A percentile compares a stretch with the other conserved stretches of the same genome.
Evolutionary conservation across 2,329 filamentous ascomycete genomes (phyloP).

Genomic region (Stagonosporopsis vannaccii): DNA sequence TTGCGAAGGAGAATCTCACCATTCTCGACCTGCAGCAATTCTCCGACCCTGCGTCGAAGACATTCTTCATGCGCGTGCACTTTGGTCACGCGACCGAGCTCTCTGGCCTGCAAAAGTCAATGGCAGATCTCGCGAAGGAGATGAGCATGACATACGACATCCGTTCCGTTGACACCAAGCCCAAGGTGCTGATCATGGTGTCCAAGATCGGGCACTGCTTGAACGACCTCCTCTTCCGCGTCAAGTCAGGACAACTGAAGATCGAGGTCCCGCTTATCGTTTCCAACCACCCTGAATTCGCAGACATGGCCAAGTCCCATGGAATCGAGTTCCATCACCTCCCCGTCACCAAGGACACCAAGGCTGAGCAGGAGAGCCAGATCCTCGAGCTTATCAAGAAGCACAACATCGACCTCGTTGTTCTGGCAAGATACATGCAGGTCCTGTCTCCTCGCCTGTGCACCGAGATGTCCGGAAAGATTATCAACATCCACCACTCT

Average conservation of each 20-base stretch:
- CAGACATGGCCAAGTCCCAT: slow-evolving; percentile 72
- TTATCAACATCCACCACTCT: slow-evolving; percentile 92
- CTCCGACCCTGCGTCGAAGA: slow-evolving; percentile 74
- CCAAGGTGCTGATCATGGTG: slow-evolving; percentile 84
- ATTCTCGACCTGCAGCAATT: slow-evolving; percentile 87
- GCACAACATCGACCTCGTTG: slow-evolving; percentile 77
- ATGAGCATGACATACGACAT: slow-evolving; percentile 77
- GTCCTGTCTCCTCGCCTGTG: slow-evolving; percentile 78
- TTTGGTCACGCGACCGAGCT: slow-evolving; percentile 68
- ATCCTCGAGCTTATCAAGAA: slow-evolving; percentile 74
- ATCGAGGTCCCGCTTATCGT: slow-evolving; percentile 81
- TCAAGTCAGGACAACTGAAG: slow-evolving; percentile 74
- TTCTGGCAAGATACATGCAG: slow-evolving; percentile 88
- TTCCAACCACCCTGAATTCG: slow-evolving; percentile 81
- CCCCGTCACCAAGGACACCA: slow-evolving; percentile 80
- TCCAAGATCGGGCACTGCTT: slow-evolving; percentile 88
- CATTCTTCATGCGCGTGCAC: slow-evolving; percentile 89
- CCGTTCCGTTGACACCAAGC: slow-evolving; percentile 71
- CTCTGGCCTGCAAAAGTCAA: slow-evolving; percentile 59
- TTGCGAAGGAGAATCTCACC: slow-evolving; percentile 77
- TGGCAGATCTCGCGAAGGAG: slow-evolving; percentile 67
- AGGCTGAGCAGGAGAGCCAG: slow-evolving; percentile 73
- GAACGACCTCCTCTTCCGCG: slow-evolving; percentile 82
- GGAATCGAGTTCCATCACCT: slow-evolving; percentile 82
- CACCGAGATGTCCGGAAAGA: slow-evolving; percentile 79